Conservation (phyloP, 371 early-diverging fungal genomes). For the Circinella umbellata region DNA sequence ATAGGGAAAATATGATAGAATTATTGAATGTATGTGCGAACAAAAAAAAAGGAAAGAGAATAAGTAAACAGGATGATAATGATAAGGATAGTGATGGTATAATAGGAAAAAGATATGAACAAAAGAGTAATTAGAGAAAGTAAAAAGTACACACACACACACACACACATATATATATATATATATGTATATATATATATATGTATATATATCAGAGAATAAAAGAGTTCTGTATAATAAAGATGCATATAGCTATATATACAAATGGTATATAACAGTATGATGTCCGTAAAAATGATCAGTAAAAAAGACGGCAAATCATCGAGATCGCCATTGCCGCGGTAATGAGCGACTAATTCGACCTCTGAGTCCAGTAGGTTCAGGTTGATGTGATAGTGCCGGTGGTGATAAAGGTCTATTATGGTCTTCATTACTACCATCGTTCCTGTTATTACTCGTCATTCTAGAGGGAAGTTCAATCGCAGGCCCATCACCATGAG, state of each 20-base stretch:
- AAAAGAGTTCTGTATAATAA: too few relatives aligned
- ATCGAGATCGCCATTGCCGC: conserved; percentile 6
- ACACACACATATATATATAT: too few relatives aligned
- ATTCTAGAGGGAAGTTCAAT: conserved; percentile 22
- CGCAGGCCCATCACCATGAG: conserved; percentile 6
- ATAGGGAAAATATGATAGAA: too few relatives aligned
- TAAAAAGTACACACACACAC: too few relatives aligned
- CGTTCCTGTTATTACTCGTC: not conserved
- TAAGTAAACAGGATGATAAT: not conserved
- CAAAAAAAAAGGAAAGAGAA: not conserved
- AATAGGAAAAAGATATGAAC: not conserved
- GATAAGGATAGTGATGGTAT: not conserved
- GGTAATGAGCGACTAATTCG: conserved; percentile 13
- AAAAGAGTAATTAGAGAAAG: too few relatives aligned
- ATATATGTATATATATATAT: not conserved
- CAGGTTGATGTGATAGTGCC: not conserved
- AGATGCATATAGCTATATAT: too few relatives aligned
- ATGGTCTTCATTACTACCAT: not conserved
- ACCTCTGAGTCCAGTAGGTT: conserved; percentile 4
- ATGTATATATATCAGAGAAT: too few relatives aligned
- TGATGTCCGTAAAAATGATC: not conserved
- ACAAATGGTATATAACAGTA: not conserved
- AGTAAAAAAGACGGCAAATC: not conserved
- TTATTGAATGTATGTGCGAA: too few relatives aligned
- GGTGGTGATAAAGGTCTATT: not conserved